Percentiles rank a stretch among this genome's conserved stretches.
Evolutionary conservation across 208 protist species (phyloP).

Genomic region (Vickermania spadyakhi): DNA sequence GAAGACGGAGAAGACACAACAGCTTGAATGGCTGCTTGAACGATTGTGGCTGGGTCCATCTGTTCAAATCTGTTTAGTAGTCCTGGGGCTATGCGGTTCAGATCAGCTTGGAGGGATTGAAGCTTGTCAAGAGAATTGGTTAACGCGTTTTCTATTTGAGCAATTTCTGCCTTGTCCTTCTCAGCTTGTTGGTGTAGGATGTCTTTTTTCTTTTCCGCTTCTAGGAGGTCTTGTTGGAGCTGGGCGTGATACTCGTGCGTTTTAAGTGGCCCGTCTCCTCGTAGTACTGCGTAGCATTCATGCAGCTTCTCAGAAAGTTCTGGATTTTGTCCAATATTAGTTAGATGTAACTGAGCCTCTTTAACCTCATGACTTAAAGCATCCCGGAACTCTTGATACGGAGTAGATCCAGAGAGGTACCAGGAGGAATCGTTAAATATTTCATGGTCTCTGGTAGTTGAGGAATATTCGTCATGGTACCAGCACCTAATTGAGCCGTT

Average conservation of each 20-base stretch:
- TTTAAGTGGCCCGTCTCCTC: background rate
- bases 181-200: background rate
- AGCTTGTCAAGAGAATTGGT: background rate
- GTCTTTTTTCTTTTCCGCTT: background rate
- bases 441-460: slow-evolving; percentile 43
- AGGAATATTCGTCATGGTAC: slow-evolving; percentile 78
- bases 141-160: background rate
- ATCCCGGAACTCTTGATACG: slow-evolving; percentile 69
- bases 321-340: background rate
- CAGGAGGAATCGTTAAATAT: slow-evolving; percentile 59
- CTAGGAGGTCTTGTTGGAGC: background rate
- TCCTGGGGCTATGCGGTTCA: background rate
- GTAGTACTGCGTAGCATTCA: background rate
- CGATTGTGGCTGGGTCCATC: background rate
- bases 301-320: background rate
- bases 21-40: background rate
- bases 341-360: background rate
- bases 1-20: background rate
- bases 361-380: slow-evolving; percentile 4
- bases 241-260: background rate
- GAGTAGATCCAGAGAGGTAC: slow-evolving; percentile 63
- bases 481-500: slow-evolving; percentile 69
- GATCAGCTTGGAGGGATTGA: background rate
- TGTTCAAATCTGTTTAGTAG: background rate
- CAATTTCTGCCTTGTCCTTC: background rate